phyloP scores from a whole-genome alignment of 2,329 filamentous ascomycete species.

The Diaporthe citrichinensis region DNA sequence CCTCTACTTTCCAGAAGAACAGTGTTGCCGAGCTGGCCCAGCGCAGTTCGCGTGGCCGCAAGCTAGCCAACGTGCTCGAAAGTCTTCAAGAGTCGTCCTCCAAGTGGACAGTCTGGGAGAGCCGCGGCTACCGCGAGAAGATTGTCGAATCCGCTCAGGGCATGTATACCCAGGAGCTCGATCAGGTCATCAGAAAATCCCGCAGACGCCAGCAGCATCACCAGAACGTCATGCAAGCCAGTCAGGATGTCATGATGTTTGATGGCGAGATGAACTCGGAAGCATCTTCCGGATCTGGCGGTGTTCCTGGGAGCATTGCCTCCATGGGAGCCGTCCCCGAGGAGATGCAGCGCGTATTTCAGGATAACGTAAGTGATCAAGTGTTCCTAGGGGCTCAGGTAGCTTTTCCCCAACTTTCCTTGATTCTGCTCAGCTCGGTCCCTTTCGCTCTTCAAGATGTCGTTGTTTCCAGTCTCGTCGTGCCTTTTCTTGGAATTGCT shows the following conservation, averaged over 20 bases:
- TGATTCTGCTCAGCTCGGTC: background rate
- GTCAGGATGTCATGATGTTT: constrained; percentile 24
- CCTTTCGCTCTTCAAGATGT: background rate
- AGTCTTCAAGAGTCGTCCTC: constrained; percentile 17
- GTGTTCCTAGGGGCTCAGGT: constrained; percentile 26
- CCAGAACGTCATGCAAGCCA: constrained; percentile 3
- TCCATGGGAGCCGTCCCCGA: constrained; percentile 6
- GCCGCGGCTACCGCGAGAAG: constrained; percentile 20
- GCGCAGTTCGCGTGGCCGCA: constrained; percentile 11
- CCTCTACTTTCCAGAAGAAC: constrained; percentile 24
- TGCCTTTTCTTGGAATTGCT: background rate
- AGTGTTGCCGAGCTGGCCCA: constrained; percentile 25
- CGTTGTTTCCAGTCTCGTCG: background rate
- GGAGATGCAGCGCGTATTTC: constrained; percentile 19
- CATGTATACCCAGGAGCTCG: constrained; percentile 19
- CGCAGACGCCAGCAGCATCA: constrained; percentile 17
- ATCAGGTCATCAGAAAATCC: constrained; percentile 11
- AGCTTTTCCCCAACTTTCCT: constrained; percentile 9
- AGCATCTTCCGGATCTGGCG: background rate
- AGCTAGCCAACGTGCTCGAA: constrained; percentile 6
- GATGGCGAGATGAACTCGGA: constrained; percentile 22
- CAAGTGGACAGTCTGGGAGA: constrained; percentile 26
- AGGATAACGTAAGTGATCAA: constrained; percentile 29
- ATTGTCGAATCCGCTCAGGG: constrained; percentile 15
- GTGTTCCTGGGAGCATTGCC: constrained; percentile 4